Evolutionary conservation across 1,139 yeast species (phyloP), one percentile per base, ranked within the genome.

Genomic region (Zygoascus hellenicus): DNA sequence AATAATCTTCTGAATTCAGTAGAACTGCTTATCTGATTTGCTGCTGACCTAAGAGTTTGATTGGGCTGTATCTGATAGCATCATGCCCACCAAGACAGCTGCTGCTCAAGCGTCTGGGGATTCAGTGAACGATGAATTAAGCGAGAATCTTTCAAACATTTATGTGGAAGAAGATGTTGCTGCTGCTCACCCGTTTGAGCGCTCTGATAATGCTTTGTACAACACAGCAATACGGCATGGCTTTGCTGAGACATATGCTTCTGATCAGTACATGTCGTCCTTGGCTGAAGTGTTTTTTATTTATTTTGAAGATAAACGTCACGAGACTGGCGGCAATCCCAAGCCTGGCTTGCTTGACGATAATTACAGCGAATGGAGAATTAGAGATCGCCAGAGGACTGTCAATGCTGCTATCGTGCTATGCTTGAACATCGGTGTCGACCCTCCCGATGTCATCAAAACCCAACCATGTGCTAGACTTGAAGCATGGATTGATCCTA

Each of bases 401-500:
- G 89, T 90, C n/a, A 81, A 87, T 51, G 98, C 97, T 0, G 97
- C 96, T 11, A 71, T 92, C 28, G 90, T 92, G 46, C 69, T 92
- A 43, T 92, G 99, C 63, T 71, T 92, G 38, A 92, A 94, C 61
- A 70, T 92, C 43, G 97, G 98, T 4, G 97, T 92, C 2, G 97
- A 92, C 56, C 98, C 99, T 2, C 98, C 99, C 1, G 98, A 94
- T 65, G 81, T 90, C 33, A 80, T 87, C 67, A 88, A 89, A 64
- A 89, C 97, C 0, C 90, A 86, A 54, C 97, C 97, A 0, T 87
- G 96, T 61, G 96, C 98, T 1, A 82, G 85, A 58, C 69, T 83
- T 39, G 98, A 94, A 67, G 86, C 97, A 1, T 90, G 97, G 90
- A 80, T 92, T 29, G 96, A 92, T 62, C 97, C 97, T 0, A 71